phyloP scores from a whole-genome alignment of 1,284 basidiomycete genomes.

The Cutaneotrichosporon sp. region DNA sequence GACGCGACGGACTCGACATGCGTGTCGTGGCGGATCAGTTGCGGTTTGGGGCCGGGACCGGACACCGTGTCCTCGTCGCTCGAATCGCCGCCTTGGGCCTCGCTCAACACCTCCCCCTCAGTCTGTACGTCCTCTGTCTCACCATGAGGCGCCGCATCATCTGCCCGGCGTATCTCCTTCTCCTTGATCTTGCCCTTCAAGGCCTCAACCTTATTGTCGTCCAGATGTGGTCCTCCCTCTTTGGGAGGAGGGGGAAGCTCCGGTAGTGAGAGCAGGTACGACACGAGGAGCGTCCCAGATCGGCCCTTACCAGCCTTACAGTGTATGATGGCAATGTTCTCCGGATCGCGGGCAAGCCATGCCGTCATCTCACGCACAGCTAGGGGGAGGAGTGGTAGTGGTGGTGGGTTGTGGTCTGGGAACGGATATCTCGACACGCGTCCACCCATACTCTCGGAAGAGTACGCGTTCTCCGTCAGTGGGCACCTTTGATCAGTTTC shows the following conservation, averaged over 20 bases:
- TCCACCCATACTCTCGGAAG: conserved; percentile 53
- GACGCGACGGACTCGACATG: not conserved
- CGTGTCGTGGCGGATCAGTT: not conserved
- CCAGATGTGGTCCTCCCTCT: not conserved
- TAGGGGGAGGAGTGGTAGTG: conserved; percentile 73
- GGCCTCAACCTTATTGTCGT: not conserved
- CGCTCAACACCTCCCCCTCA: conserved; percentile 10
- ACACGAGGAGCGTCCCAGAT: conserved; percentile 75
- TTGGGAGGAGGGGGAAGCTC: conserved; percentile 57
- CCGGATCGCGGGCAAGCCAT: conserved; percentile 70
- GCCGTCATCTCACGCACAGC: conserved; percentile 71
- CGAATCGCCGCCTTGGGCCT: conserved; percentile 6
- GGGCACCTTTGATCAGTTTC: conserved; percentile 56
- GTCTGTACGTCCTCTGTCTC: not conserved
- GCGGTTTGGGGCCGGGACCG: not conserved
- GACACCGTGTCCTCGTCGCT: conserved; percentile 4
- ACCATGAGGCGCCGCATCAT: not conserved
- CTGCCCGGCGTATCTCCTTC: not conserved
- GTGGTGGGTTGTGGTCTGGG: conserved; percentile 84
- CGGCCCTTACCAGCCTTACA: conserved; percentile 78
- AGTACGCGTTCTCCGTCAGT: conserved; percentile 57
- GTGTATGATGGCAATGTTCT: conserved; percentile 77
- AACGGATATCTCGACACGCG: conserved; percentile 81
- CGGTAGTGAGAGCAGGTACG: conserved; percentile 69
- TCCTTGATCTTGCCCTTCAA: conserved; percentile 8